Evolutionary conservation across 805 yeast genomes (phyloP).

Genomic region (Barnettozyma populi): DNA sequence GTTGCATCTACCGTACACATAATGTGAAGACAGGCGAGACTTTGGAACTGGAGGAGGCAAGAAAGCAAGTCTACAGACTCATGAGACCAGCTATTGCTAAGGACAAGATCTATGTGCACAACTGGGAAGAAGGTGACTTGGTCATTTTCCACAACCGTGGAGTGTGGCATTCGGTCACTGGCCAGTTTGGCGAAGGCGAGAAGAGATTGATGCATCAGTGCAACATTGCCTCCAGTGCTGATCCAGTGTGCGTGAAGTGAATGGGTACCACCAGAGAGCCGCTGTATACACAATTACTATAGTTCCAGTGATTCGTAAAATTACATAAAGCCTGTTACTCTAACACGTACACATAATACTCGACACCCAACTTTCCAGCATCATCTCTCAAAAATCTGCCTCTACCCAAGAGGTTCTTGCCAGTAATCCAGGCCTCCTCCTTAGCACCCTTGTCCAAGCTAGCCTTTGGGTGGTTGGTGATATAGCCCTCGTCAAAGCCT

Average conservation of each 20-base stretch:
- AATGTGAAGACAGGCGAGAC: slow-evolving; percentile 51
- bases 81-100: slow-evolving; percentile 88
- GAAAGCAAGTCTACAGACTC: slow-evolving; percentile 61
- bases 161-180: slow-evolving; percentile 89
- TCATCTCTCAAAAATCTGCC: slow-evolving; percentile 53
- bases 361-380: slow-evolving; percentile 43
- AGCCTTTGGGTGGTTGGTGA: slow-evolving; percentile 43
- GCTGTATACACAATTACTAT: background rate
- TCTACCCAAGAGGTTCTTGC: slow-evolving; percentile 47
- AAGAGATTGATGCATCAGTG: slow-evolving; percentile 90
- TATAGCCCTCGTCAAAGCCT: slow-evolving; percentile 42
- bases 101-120: slow-evolving; percentile 67
- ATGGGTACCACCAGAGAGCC: no score
- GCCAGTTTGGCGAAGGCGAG: slow-evolving; percentile 76
- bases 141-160: slow-evolving; percentile 86
- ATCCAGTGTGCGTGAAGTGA: slow-evolving; percentile 48
- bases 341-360: slow-evolving; percentile 40
- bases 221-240: slow-evolving; percentile 77
- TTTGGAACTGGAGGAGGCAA: slow-evolving; percentile 64
- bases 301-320: no score
- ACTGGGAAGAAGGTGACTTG: slow-evolving; percentile 79
- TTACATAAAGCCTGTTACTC: slow-evolving; percentile 11
- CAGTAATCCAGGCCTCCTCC: slow-evolving; percentile 46
- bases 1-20: slow-evolving; percentile 67
- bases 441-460: slow-evolving; percentile 36